Evolutionary conservation across 805 yeast genomes (phyloP).

Genomic region (Spathaspora passalidarum): DNA sequence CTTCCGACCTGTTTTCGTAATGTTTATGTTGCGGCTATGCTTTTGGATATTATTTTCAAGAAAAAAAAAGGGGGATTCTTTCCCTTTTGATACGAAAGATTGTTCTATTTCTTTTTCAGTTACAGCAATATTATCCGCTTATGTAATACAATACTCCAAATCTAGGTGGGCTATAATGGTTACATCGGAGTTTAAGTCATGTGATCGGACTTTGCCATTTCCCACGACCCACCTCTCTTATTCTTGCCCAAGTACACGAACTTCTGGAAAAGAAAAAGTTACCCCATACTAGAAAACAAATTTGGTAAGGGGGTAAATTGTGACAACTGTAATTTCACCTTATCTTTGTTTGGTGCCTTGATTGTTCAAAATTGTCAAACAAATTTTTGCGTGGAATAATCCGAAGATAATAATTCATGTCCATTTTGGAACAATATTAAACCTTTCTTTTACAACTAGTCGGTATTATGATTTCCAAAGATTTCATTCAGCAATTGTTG

Average conservation of each 20-base stretch:
- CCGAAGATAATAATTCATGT: neutral
- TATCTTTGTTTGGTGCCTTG: neutral
- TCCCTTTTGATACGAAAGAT: neutral
- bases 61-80: neutral
- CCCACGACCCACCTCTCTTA: neutral
- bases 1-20: too few species aligned
- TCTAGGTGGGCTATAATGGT: too few species aligned
- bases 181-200: neutral
- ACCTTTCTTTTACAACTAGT: neutral
- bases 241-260: neutral
- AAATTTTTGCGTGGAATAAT: neutral
- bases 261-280: too few species aligned
- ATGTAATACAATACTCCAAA: neutral
- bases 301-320: neutral
- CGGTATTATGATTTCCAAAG: constrained; percentile 17
- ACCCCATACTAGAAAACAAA: neutral
- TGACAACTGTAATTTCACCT: neutral
- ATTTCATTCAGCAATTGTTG: constrained; percentile 28
- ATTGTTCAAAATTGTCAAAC: neutral
- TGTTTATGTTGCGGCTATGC: neutral
- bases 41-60: neutral
- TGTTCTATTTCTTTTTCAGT: neutral
- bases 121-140: neutral
- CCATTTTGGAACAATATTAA: neutral
- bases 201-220: neutral